These are phyloP conservation scores for Leishmania lainsoni DNA, from an alignment of 208 protist genomes.

Conservation along the genomic window DNA sequence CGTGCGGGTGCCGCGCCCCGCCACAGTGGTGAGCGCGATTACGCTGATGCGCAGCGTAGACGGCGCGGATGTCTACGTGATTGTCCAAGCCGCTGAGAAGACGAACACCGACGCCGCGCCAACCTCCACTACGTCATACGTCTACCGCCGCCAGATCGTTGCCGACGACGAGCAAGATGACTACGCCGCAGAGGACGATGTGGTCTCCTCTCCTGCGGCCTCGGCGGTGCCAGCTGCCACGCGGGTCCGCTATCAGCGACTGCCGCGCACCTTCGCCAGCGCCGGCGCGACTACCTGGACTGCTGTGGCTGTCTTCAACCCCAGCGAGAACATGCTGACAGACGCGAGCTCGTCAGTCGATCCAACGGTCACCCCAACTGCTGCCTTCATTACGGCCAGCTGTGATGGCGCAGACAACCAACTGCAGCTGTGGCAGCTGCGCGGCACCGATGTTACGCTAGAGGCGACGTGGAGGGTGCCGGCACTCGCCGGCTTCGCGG, in stretches of 20 bases:
- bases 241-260: slow-evolving; percentile 45
- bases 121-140: slow-evolving; percentile 23
- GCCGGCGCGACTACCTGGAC: slow-evolving; percentile 37
- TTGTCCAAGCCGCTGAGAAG: slow-evolving; percentile 42
- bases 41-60: slow-evolving; percentile 36
- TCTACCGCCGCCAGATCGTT: slow-evolving; percentile 46
- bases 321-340: slow-evolving; percentile 13
- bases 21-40: slow-evolving; percentile 22
- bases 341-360: not conserved
- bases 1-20: slow-evolving; percentile 33
- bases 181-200: slow-evolving; percentile 11
- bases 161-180: slow-evolving; percentile 9
- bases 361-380: not conserved
- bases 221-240: not conserved
- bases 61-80: slow-evolving; percentile 47
- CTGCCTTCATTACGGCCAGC: slow-evolving; percentile 35
- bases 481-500: slow-evolving; percentile 41
- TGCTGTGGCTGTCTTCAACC: slow-evolving; percentile 24
- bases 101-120: not conserved
- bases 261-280: slow-evolving; percentile 45
- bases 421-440: slow-evolving; percentile 42
- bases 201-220: slow-evolving; percentile 6
- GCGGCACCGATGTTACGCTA: slow-evolving; percentile 39
- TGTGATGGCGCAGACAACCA: slow-evolving; percentile 11
- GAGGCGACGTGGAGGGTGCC: slow-evolving; percentile 47